Percentiles rank a stretch among this genome's conserved stretches.
Evolutionary conservation across 768 basidiomycete genomes (phyloP).

Genomic region (Rhodotorula toruloides): DNA sequence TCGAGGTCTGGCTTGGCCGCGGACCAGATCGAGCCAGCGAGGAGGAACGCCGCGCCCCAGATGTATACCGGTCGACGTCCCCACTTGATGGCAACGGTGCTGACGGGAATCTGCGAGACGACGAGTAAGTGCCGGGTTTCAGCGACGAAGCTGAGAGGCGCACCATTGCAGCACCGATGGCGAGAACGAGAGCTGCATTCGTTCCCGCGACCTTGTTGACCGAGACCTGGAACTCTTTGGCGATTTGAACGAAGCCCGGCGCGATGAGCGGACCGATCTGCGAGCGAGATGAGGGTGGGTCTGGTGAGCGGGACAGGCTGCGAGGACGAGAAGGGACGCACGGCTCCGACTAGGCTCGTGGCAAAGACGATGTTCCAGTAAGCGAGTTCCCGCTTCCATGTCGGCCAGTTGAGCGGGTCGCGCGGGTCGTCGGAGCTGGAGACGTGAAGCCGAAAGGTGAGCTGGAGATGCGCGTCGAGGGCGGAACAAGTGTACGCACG

Average conservation of each 20-base stretch:
- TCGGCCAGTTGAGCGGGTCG: slow-evolving; percentile 8
- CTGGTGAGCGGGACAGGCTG: background rate
- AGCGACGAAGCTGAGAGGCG: background rate
- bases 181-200: background rate
- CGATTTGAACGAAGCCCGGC: background rate
- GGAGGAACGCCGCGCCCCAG: slow-evolving; percentile 5
- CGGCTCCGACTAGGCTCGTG: background rate
- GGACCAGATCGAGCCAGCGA: slow-evolving; percentile 11
- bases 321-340: background rate
- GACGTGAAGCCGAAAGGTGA: background rate
- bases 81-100: slow-evolving; percentile 4
- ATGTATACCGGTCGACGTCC: slow-evolving; percentile 2
- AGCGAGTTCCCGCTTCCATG: background rate
- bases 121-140: background rate
- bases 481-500: background rate
- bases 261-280: slow-evolving; percentile 3
- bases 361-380: background rate
- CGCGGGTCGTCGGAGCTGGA: background rate
- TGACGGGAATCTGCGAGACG: background rate
- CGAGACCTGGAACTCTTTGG: background rate
- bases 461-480: background rate
- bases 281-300: background rate
- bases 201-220: background rate
- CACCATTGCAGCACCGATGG: background rate
- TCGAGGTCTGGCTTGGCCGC: slow-evolving; percentile 1